A percentile compares a stretch with the other conserved stretches of the same genome.
These are phyloP conservation scores for Talaromyces borbonicus DNA, from an alignment of 495 filamentous ascomycete genomes.

Conservation along the genomic window DNA sequence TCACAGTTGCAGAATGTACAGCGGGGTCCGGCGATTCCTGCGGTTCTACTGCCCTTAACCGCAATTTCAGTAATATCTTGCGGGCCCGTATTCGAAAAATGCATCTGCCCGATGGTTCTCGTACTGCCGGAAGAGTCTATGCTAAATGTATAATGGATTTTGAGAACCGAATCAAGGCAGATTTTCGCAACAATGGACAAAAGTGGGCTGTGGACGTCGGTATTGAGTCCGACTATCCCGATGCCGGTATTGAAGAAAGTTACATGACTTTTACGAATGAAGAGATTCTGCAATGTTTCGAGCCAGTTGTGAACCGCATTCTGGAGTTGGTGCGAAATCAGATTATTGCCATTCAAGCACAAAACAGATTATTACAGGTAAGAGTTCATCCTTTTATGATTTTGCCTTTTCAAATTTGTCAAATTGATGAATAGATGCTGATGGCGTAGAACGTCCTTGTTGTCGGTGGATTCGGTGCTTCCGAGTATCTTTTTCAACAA, in stretches of 20 bases:
- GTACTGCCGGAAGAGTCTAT: slow-evolving; percentile 67
- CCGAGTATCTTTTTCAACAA: slow-evolving; percentile 76
- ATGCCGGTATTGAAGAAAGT: slow-evolving; percentile 69
- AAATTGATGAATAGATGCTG: too few species aligned
- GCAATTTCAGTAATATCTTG: slow-evolving; percentile 72
- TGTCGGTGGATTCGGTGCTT: slow-evolving; percentile 71
- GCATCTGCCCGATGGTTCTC: slow-evolving; percentile 72
- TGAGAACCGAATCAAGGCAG: slow-evolving; percentile 73
- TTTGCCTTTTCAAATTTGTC: too few species aligned
- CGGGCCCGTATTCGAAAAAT: slow-evolving; percentile 75
- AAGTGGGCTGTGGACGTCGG: slow-evolving; percentile 79
- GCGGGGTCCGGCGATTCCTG: slow-evolving; percentile 72
- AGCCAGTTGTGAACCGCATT: slow-evolving; percentile 70
- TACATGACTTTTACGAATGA: slow-evolving; percentile 81
- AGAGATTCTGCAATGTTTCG: slow-evolving; percentile 73
- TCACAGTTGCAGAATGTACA: slow-evolving; percentile 69
- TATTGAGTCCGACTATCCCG: slow-evolving; percentile 70
- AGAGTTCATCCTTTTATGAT: slow-evolving; percentile 11
- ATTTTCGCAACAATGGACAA: slow-evolving; percentile 74
- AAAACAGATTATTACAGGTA: slow-evolving; percentile 64
- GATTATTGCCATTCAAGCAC: slow-evolving; percentile 72
- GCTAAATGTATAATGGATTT: slow-evolving; percentile 83
- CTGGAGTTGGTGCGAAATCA: slow-evolving; percentile 70
- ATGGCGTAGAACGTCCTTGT: slow-evolving; percentile 56
- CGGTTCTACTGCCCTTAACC: slow-evolving; percentile 68